Conservation (phyloP, 805 yeast species). For the Barnettozyma siamensis region DNA sequence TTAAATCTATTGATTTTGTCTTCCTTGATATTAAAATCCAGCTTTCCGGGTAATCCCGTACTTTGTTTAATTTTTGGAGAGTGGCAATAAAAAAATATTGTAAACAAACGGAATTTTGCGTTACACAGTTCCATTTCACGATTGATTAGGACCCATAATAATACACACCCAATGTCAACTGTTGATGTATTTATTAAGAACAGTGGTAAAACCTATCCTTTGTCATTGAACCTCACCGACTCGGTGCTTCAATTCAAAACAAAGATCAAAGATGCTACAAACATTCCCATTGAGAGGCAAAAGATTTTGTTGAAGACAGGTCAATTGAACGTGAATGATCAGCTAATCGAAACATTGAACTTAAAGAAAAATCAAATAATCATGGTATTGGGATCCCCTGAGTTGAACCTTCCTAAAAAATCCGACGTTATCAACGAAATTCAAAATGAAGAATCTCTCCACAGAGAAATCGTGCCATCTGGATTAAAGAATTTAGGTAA, state of each 20-base stretch:
- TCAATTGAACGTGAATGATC: conserved; percentile 64
- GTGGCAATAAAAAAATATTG: not conserved
- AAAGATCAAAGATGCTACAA: conserved; percentile 66
- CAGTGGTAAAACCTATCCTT: conserved; percentile 60
- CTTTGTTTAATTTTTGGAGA: not conserved
- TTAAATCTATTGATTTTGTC: not conserved
- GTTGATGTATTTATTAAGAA: conserved; percentile 45
- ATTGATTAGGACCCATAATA: too few species aligned
- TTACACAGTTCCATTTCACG: too few species aligned
- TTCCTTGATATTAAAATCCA: not conserved
- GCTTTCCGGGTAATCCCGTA: not conserved
- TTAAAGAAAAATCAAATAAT: conserved; percentile 62
- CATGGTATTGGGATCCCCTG: conserved; percentile 93
- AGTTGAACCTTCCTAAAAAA: conserved; percentile 46
- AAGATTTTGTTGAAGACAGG: conserved; percentile 88
- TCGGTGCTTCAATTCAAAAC: conserved; percentile 54
- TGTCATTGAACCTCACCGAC: conserved; percentile 26
- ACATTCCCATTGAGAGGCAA: conserved; percentile 85
- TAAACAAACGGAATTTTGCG: not conserved
- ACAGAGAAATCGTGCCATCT: conserved; percentile 52
- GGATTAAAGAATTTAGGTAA: conserved; percentile 94
- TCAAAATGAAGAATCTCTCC: conserved; percentile 35
- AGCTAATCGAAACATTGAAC: conserved; percentile 36
- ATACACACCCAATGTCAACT: too few species aligned
- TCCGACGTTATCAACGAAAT: conserved; percentile 65